Percentiles rank a stretch among this genome's conserved stretches.
These are phyloP conservation scores for Termitomyces sp. DNA, from an alignment of 768 basidiomycete species.

Conservation along the genomic window DNA sequence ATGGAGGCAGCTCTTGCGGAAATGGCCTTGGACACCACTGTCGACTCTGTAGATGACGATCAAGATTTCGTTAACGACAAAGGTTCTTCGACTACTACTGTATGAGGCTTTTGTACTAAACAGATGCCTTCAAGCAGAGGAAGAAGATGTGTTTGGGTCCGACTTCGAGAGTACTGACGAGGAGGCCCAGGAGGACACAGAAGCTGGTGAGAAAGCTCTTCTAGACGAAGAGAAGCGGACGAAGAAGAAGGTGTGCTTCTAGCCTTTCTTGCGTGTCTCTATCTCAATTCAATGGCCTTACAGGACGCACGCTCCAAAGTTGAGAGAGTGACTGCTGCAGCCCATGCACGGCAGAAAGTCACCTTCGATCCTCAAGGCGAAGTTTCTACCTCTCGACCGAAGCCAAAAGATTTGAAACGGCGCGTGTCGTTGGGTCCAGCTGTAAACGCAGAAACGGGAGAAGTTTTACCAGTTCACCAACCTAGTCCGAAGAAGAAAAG, in stretches of 20 bases:
- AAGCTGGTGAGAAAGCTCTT: constrained; percentile 53
- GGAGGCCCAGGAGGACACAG: constrained; percentile 49
- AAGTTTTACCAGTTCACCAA: constrained; percentile 39
- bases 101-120: neutral
- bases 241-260: constrained; percentile 46
- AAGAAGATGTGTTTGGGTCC: constrained; percentile 78
- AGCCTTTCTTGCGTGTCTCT: neutral
- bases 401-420: constrained; percentile 35
- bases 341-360: constrained; percentile 61
- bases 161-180: constrained; percentile 88
- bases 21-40: constrained; percentile 52
- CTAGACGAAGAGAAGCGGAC: constrained; percentile 57
- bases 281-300: neutral
- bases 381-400: constrained; percentile 20
- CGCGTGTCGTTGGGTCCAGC: constrained; percentile 54
- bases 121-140: constrained; percentile 44
- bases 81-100: constrained; percentile 36
- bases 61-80: constrained; percentile 65
- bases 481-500: constrained; percentile 31
- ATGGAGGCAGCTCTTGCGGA: constrained; percentile 80
- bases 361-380: constrained; percentile 62
- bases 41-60: constrained; percentile 69
- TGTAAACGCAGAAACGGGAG: constrained; percentile 60
- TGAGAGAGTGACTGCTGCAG: constrained; percentile 62
- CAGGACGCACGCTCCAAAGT: constrained; percentile 55